Evolutionary conservation across 2,329 filamentous ascomycete genomes (phyloP), one percentile per base, ranked within the genome.

Genomic region (Venturia carpophila): DNA sequence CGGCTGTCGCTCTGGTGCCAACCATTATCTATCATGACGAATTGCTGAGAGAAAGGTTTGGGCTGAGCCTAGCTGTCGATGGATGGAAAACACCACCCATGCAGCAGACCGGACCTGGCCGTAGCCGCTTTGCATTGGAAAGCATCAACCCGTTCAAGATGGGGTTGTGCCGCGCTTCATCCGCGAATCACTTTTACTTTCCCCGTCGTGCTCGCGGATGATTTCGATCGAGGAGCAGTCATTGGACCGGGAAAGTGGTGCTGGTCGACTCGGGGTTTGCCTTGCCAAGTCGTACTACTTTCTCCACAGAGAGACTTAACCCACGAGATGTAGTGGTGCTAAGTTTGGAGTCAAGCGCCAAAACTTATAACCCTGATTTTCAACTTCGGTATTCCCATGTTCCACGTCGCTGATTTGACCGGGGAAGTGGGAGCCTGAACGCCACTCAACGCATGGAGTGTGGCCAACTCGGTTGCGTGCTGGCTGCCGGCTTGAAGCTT

Each of bases 391-490:
- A 3, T 45, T n/a, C 17, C 7, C 10, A n/a, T 45, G 39, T n/a
- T 45, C 17, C 42, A 43, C 7, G 6, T 15, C 17, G 42, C 24
- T 55, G 49, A 34, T 55, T 55, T 55, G 49, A 30, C 13, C 49
- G 49, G 49, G 49, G 49, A 55, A 55, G 49, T 55, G 49, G 49
- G 49, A 56, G 45, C 30, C 30, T 56, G 24, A 56, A n/a, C n/a
- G 24, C 49, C 21, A 56, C 15, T 11, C 34, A 11, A n/a, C 5
- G 45, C 45, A 24, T 24, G 45, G 11, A 49, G 45, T 49, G 45
- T 24, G 45, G n/a, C 9, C 45, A 49, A 30, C 49, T 56, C 49
- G 49, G 49, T 34, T 56, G 13, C 24, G 30, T 3, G 17, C 13
- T 56, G 49, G 49, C 49, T 56, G 24, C 24, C 30, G 45, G 6